Conservation (phyloP, 2,329 filamentous ascomycete genomes). For the Botrytis hyacinthi region DNA sequence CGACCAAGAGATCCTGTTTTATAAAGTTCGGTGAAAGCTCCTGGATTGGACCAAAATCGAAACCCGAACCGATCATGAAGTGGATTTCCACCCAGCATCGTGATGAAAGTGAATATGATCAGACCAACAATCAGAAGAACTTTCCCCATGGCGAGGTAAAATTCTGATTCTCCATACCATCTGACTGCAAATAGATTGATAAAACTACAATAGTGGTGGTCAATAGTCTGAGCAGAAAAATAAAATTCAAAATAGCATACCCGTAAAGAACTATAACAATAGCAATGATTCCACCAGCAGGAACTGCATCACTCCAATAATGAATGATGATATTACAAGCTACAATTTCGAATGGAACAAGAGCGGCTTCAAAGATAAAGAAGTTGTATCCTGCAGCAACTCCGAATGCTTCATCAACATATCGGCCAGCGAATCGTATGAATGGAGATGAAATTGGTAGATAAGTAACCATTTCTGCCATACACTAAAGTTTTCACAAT, state of each 20-base stretch:
- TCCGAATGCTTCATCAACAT: constrained; percentile 72
- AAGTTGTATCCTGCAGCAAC: constrained; percentile 74
- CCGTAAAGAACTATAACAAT: constrained; percentile 49
- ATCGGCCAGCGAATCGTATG: constrained; percentile 73
- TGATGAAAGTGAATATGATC: constrained; percentile 38
- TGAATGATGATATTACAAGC: constrained; percentile 45
- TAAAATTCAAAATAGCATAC: constrained; percentile 37
- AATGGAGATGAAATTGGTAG: constrained; percentile 76
- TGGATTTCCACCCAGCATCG: constrained; percentile 40
- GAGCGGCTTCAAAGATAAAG: constrained; percentile 65
- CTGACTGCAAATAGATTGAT: constrained; percentile 49
- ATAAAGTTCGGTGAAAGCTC: constrained; percentile 45
- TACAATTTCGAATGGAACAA: constrained; percentile 42
- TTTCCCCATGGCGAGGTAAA: constrained; percentile 43
- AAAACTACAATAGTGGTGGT: constrained; percentile 41
- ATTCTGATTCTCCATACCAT: constrained; percentile 61
- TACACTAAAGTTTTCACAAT: constrained; percentile 27
- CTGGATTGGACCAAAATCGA: constrained; percentile 50
- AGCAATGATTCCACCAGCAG: constrained; percentile 48
- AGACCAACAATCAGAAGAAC: constrained; percentile 38
- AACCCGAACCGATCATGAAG: constrained; percentile 40
- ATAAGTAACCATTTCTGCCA: constrained; percentile 76
- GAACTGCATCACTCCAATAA: constrained; percentile 50
- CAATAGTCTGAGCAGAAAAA: constrained; percentile 40
- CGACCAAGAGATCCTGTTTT: constrained; percentile 45